Conservation (phyloP, 257 asterid species). For the Marsdenia floribunda region DNA sequence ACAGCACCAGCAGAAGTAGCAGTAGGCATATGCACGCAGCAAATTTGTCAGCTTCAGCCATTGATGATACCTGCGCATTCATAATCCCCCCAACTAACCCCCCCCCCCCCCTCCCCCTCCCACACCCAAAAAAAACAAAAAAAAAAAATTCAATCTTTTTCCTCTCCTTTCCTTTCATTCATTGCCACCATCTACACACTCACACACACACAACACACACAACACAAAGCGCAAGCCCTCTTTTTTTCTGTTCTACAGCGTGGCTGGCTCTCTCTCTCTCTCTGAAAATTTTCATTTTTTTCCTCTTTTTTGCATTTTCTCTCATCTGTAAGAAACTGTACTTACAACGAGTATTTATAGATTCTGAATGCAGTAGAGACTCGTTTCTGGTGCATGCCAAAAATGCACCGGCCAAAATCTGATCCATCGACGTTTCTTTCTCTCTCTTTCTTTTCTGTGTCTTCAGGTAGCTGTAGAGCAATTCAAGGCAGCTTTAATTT, state of each 20-base stretch:
- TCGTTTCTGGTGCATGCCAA: neutral
- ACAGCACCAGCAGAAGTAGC: conserved; percentile 33
- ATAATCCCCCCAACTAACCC: conserved; percentile 58
- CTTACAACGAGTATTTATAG: too few relatives aligned
- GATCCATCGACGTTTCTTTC: too few relatives aligned
- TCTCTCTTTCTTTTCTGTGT: too few relatives aligned
- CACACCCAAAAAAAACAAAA: neutral
- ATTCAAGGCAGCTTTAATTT: conserved; percentile 82
- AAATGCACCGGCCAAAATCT: neutral
- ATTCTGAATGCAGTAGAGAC: neutral
- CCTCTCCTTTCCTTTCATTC: conserved; percentile 22
- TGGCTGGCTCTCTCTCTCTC: too few relatives aligned
- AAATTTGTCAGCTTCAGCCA: conserved; percentile 44
- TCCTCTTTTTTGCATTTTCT: too few relatives aligned
- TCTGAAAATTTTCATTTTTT: too few relatives aligned
- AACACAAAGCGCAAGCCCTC: too few relatives aligned
- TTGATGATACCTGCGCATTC: conserved; percentile 60
- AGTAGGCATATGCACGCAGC: conserved; percentile 31
- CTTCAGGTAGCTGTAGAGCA: conserved; percentile 43
- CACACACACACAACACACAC: too few relatives aligned
- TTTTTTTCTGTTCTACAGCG: neutral
- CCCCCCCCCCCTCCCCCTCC: conserved; percentile 5
- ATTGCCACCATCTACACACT: conserved; percentile 17
- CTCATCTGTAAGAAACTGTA: too few relatives aligned
- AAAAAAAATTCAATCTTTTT: neutral